Conservation (phyloP, 1,284 basidiomycete genomes). For the Pterula multifida region DNA sequence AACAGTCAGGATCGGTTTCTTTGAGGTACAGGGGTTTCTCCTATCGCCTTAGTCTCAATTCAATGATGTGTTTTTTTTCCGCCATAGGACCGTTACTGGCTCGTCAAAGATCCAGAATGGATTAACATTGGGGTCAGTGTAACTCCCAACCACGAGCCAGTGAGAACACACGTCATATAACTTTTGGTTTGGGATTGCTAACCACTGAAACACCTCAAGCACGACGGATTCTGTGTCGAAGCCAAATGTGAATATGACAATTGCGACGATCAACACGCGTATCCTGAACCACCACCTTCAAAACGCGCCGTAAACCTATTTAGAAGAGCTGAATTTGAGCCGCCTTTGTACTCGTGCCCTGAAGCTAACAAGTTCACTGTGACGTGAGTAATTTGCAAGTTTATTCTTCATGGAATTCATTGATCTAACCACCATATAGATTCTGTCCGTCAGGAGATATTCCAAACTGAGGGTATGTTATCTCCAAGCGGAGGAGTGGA, state of each 20-base stretch:
- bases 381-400: no score
- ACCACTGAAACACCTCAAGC: neutral
- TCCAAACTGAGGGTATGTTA: no score
- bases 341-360: neutral
- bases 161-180: neutral
- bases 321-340: neutral
- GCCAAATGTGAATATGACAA: neutral
- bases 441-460: no score
- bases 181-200: neutral
- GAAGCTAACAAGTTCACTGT: neutral
- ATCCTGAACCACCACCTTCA: neutral
- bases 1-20: neutral
- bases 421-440: no score
- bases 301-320: neutral
- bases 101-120: neutral
- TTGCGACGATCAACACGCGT: neutral
- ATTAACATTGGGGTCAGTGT: neutral
- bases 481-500: no score
- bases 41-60: neutral
- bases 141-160: neutral
- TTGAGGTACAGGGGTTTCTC: neutral
- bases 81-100: neutral
- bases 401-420: no score
- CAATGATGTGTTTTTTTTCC: neutral
- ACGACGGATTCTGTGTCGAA: neutral